Conservation (phyloP, 2,329 filamentous ascomycete species). For the Macrophomina phaseolina region DNA sequence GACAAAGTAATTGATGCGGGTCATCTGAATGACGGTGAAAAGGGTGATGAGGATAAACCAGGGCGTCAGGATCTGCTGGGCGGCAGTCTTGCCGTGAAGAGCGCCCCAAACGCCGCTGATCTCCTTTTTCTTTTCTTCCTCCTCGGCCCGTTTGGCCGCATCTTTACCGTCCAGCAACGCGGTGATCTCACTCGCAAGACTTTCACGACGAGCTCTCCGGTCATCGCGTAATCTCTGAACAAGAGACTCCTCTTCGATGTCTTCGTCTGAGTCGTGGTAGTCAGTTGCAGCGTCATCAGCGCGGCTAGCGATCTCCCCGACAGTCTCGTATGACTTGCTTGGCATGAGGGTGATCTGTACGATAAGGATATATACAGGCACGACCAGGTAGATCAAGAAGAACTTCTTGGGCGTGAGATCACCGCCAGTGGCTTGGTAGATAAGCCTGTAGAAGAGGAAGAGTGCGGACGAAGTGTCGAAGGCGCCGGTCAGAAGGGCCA, state of each 20-base stretch:
- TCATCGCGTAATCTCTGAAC: slow-evolving; percentile 58
- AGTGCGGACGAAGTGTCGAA: slow-evolving; percentile 58
- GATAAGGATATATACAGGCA: slow-evolving; percentile 51
- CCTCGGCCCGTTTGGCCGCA: slow-evolving; percentile 66
- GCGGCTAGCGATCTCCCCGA: slow-evolving; percentile 80
- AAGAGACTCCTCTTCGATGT: slow-evolving; percentile 55
- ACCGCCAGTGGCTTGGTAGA: slow-evolving; percentile 51
- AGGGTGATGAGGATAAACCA: slow-evolving; percentile 87
- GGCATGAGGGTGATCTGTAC: slow-evolving; percentile 57
- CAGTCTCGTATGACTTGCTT: slow-evolving; percentile 56
- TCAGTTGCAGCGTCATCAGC: slow-evolving; percentile 54
- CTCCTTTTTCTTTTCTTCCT: slow-evolving; percentile 71
- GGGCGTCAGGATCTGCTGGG: slow-evolving; percentile 75
- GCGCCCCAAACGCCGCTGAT: slow-evolving; percentile 84
- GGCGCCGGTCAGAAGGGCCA: slow-evolving; percentile 57
- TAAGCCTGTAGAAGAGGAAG: slow-evolving; percentile 54
- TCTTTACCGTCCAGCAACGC: slow-evolving; percentile 71
- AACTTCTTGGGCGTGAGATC: slow-evolving; percentile 54
- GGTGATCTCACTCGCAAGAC: slow-evolving; percentile 72
- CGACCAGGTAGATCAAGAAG: slow-evolving; percentile 57
- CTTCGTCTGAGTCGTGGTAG: slow-evolving; percentile 61
- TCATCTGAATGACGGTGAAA: slow-evolving; percentile 71
- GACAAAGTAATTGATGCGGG: slow-evolving; percentile 90
- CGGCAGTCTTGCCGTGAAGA: slow-evolving; percentile 74
- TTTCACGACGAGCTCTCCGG: slow-evolving; percentile 65